phyloP scores from a whole-genome alignment of 1,284 basidiomycete genomes.

The Ceratobasidium sp. region DNA sequence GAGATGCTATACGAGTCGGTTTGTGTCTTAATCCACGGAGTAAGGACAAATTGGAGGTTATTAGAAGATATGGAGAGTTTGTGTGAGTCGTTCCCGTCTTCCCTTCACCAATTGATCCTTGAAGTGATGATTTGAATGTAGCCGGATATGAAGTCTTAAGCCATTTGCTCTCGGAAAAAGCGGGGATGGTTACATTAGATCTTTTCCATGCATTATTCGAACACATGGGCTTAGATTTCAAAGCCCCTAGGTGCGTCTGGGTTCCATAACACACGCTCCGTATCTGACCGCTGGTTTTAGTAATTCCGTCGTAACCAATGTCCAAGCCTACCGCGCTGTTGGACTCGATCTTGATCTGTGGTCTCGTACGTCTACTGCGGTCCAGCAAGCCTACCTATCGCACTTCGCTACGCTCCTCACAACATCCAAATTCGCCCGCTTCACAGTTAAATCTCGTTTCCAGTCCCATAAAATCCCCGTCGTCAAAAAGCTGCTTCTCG shows the following conservation, averaged over 20 bases:
- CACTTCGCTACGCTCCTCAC: slow-evolving; percentile 83
- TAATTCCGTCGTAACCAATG: slow-evolving; percentile 84
- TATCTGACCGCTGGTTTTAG: slow-evolving; percentile 58
- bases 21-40: slow-evolving; percentile 78
- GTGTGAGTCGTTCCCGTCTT: slow-evolving; percentile 63
- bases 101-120: slow-evolving; percentile 57
- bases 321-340: slow-evolving; percentile 83
- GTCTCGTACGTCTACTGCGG: slow-evolving; percentile 75
- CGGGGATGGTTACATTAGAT: slow-evolving; percentile 79
- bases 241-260: slow-evolving; percentile 73
- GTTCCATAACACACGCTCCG: too few species aligned
- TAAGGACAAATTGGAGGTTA: slow-evolving; percentile 89
- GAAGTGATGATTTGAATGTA: slow-evolving; percentile 66
- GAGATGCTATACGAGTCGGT: slow-evolving; percentile 80
- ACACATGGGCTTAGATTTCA: slow-evolving; percentile 86
- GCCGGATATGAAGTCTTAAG: slow-evolving; percentile 91
- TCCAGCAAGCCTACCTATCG: slow-evolving; percentile 82
- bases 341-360: slow-evolving; percentile 93
- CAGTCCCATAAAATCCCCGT: slow-evolving; percentile 71
- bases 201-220: slow-evolving; percentile 84
- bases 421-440: slow-evolving; percentile 77
- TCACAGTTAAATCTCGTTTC: slow-evolving; percentile 78
- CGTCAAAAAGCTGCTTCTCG: slow-evolving; percentile 83
- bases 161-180: slow-evolving; percentile 79
- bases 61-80: slow-evolving; percentile 92